Evolutionary conservation across 176 grass and related monocot species (phyloP).

Genomic region (Musa troglodytarum): DNA sequence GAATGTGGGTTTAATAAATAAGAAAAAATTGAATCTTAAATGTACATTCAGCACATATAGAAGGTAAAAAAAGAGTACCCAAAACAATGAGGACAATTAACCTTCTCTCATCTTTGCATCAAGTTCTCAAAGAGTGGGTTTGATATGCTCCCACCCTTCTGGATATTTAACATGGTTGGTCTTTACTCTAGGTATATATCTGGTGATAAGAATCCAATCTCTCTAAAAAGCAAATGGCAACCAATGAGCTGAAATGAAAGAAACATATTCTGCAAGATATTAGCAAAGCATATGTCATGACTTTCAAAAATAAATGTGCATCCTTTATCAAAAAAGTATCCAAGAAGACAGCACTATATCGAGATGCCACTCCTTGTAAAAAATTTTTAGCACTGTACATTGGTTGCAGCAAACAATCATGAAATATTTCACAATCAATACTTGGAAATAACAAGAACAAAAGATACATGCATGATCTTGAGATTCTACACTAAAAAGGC

Average conservation of each 20-base stretch:
- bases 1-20: constrained; percentile 1
- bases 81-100: constrained; percentile 9
- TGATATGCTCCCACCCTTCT: constrained; percentile 85
- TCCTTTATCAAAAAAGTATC: too few relatives aligned
- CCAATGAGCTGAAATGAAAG: not conserved
- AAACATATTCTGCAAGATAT: not conserved
- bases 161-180: constrained; percentile 83
- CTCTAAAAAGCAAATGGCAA: not conserved
- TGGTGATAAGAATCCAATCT: not conserved
- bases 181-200: constrained; percentile 87
- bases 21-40: not conserved
- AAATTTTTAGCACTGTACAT: not conserved
- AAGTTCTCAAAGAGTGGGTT: constrained; percentile 71
- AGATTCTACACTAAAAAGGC: not conserved
- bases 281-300: too few relatives aligned
- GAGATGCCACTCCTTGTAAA: not conserved
- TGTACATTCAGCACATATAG: not conserved
- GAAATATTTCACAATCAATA: not conserved
- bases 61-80: not conserved
- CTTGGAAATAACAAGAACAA: not conserved
- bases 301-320: too few relatives aligned
- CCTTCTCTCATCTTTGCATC: constrained; percentile 94
- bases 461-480: not conserved
- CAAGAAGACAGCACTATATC: not conserved
- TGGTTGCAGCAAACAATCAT: not conserved